A percentile compares a stretch with the other conserved stretches of the same genome.
phyloP scores from a whole-genome alignment of 305 asterid genomes.

The Fraxinus baroniana region DNA sequence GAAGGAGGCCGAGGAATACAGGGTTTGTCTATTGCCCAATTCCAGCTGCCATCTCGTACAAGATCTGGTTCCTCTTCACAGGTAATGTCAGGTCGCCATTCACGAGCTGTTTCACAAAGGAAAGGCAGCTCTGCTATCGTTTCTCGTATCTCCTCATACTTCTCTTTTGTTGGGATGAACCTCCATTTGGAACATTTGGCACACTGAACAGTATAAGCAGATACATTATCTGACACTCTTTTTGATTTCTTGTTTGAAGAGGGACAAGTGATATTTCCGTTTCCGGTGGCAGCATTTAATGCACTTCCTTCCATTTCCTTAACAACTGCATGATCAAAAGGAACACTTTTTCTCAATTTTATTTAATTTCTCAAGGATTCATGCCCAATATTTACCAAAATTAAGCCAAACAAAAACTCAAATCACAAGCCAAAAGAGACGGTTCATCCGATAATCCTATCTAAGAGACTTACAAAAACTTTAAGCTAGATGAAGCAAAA shows the following conservation, averaged over 20 bases:
- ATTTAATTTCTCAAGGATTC: neutral
- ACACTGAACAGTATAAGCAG: constrained; percentile 74
- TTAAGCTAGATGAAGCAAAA: neutral
- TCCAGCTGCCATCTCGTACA: constrained; percentile 67
- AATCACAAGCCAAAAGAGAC: neutral
- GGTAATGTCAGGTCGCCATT: constrained; percentile 62
- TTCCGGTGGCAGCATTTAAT: constrained; percentile 20
- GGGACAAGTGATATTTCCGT: constrained; percentile 11
- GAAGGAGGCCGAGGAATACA: constrained; percentile 72
- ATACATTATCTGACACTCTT: constrained; percentile 31
- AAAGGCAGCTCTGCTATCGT: constrained; percentile 39
- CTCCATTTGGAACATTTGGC: constrained; percentile 57
- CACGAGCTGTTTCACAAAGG: constrained; percentile 54
- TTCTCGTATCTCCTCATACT: constrained; percentile 82
- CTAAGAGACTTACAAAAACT: neutral
- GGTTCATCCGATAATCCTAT: neutral
- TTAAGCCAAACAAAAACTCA: neutral
- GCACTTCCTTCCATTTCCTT: constrained; percentile 26
- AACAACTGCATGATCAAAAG: constrained; percentile 19
- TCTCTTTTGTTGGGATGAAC: constrained; percentile 16
- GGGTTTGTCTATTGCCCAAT: constrained; percentile 90
- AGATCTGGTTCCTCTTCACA: constrained; percentile 76
- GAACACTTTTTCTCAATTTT: neutral
- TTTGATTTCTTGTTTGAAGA: neutral
- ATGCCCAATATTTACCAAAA: neutral